phyloP scores from a whole-genome alignment of 2,329 filamentous ascomycete genomes.

The Xylaria arbuscula region DNA sequence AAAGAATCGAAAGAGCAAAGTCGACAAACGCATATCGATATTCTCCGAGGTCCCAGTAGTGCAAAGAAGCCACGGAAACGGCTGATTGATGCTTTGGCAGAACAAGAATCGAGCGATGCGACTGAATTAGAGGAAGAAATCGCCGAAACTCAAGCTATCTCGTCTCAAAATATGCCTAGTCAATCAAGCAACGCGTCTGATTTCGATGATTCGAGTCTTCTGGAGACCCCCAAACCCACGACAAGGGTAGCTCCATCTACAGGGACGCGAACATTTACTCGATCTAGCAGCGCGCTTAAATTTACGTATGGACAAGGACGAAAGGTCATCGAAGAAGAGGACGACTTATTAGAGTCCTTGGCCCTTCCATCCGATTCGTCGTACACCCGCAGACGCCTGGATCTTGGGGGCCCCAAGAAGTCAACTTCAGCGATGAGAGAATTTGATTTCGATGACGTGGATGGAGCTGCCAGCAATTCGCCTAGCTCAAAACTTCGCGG shows the following conservation, averaged over 20 bases:
- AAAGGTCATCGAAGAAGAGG: conserved; percentile 50
- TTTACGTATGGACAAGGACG: conserved; percentile 50
- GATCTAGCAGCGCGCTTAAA: conserved; percentile 49
- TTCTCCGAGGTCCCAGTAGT: conserved; percentile 22
- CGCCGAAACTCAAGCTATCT: conserved; percentile 33
- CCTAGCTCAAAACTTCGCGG: conserved; percentile 67
- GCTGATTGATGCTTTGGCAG: conserved; percentile 48
- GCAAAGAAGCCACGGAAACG: conserved; percentile 46
- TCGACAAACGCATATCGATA: conserved; percentile 25
- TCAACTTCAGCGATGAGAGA: conserved; percentile 30
- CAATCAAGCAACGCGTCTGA: conserved; percentile 41
- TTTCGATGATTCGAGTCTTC: conserved; percentile 40
- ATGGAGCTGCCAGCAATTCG: conserved; percentile 55
- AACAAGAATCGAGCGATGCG: conserved; percentile 45
- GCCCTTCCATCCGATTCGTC: conserved; percentile 43
- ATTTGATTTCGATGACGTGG: conserved; percentile 59
- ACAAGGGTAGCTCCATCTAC: conserved; percentile 37
- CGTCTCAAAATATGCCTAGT: conserved; percentile 39
- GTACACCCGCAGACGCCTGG: conserved; percentile 46
- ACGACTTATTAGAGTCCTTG: conserved; percentile 47
- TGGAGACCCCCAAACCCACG: conserved; percentile 44
- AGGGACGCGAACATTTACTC: conserved; percentile 45
- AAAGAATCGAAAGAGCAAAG: conserved; percentile 28
- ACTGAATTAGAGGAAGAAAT: conserved; percentile 37
- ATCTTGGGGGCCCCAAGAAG: conserved; percentile 47